Evolutionary conservation across 169 alveolate species (phyloP).

Genomic region (Amoebophrya sp.): DNA sequence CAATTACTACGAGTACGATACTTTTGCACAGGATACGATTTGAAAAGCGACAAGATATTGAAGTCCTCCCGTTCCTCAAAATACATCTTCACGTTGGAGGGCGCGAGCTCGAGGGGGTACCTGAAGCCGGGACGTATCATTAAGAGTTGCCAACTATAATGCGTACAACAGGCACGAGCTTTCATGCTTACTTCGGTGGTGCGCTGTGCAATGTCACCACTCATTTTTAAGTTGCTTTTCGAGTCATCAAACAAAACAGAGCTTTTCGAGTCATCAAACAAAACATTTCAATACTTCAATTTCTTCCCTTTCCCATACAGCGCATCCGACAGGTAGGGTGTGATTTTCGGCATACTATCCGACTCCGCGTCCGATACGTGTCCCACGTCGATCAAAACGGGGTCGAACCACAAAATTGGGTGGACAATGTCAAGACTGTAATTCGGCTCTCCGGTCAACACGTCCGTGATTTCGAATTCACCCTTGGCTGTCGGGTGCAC

Average conservation of each 20-base stretch:
- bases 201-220: no score
- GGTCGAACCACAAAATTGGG: not conserved
- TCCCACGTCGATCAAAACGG: not conserved
- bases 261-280: no score
- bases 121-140: not conserved
- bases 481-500: not conserved
- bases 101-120: slow-evolving; percentile 14
- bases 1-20: no score
- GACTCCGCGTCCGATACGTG: not conserved
- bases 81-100: not conserved
- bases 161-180: no score
- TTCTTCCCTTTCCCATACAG: not conserved
- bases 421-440: not conserved
- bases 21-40: no score
- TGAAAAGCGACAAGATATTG: not conserved
- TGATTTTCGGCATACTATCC: not conserved
- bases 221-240: no score
- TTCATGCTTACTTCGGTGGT: no score
- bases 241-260: no score
- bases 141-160: no score
- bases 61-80: not conserved
- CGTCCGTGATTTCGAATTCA: not conserved
- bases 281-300: not conserved
- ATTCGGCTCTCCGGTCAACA: not conserved
- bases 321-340: not conserved